Evolutionary conservation across 1,284 basidiomycete species (phyloP).

Genomic region (Microbotryum silenes-acaulis): DNA sequence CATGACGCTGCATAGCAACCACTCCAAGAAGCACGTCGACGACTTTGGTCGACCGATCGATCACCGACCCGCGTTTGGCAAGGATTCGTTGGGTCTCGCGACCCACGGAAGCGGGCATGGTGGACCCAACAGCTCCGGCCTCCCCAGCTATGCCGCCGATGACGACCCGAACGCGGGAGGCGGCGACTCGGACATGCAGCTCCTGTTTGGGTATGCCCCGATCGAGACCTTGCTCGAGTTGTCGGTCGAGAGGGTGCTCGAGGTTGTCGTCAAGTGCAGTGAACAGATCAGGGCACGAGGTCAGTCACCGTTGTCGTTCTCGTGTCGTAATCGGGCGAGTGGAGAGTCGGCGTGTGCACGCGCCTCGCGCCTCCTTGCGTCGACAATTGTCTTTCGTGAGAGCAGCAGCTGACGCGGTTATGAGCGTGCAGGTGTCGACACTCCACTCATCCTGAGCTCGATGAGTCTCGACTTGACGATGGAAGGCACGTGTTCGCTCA

Average conservation of each 20-base stretch:
- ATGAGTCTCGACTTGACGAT: constrained; percentile 73
- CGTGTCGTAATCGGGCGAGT: background rate
- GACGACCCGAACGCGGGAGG: background rate
- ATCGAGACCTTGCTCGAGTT: constrained; percentile 23
- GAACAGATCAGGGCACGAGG: constrained; percentile 20
- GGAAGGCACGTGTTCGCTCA: constrained; percentile 60
- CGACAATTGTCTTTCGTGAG: background rate
- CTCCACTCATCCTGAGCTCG: constrained; percentile 79
- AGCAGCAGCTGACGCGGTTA: background rate
- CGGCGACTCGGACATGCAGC: constrained; percentile 11
- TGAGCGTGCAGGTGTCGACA: constrained; percentile 55
- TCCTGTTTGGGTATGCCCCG: constrained; percentile 27
- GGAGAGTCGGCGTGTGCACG: background rate
- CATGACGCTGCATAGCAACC: no score
- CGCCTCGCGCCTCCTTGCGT: background rate
- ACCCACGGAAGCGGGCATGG: background rate
- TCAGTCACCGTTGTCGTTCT: background rate
- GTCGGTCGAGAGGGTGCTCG: constrained; percentile 11
- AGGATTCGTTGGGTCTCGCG: background rate
- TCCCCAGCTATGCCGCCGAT: constrained; percentile 5
- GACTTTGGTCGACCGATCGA: constrained; percentile 26
- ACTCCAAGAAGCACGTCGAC: constrained; percentile 16
- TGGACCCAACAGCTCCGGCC: constrained; percentile 6
- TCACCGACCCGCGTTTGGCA: constrained; percentile 12
- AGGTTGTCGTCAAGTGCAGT: constrained; percentile 13